Percentiles rank a stretch among this genome's conserved stretches.
These are phyloP conservation scores for Rubroboletus pulcherrimus DNA, from an alignment of 768 basidiomycete genomes.

Conservation along the genomic window DNA sequence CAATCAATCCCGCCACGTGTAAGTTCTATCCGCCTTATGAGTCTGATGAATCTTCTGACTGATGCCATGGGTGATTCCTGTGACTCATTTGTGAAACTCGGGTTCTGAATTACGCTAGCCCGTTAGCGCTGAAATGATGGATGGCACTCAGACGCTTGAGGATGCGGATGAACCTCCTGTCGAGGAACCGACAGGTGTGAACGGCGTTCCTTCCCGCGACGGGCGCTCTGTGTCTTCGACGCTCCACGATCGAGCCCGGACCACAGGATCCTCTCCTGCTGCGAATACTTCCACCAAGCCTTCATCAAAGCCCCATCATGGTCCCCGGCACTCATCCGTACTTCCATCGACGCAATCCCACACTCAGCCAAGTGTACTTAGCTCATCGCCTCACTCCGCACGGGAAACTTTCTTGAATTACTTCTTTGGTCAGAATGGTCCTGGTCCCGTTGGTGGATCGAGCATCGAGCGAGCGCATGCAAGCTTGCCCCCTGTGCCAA, in stretches of 20 bases:
- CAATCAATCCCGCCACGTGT: constrained; percentile 51
- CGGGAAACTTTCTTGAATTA: constrained; percentile 95
- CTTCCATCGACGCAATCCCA: constrained; percentile 32
- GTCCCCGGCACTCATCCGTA: constrained; percentile 33
- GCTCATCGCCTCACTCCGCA: constrained; percentile 51
- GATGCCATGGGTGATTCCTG: constrained; percentile 14
- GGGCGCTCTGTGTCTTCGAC: constrained; percentile 75
- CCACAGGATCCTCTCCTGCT: constrained; percentile 36
- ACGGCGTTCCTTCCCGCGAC: constrained; percentile 51
- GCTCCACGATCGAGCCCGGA: constrained; percentile 68
- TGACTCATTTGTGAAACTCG: constrained; percentile 10
- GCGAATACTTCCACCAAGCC: constrained; percentile 24
- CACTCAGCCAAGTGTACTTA: constrained; percentile 31
- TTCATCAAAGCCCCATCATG: constrained; percentile 27
- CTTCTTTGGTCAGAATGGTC: constrained; percentile 91
- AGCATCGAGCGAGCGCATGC: constrained; percentile 41
- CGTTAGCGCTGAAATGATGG: constrained; percentile 57
- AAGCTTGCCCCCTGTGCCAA: constrained; percentile 37
- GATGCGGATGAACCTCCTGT: constrained; percentile 65
- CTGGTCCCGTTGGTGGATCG: constrained; percentile 63
- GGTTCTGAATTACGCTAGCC: constrained; percentile 41
- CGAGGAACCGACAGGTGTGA: constrained; percentile 52
- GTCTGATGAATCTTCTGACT: constrained; percentile 5
- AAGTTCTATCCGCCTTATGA: constrained; percentile 24
- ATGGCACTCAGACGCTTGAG: constrained; percentile 46